phyloP scores from a whole-genome alignment of 352 stramenopile genomes.

The Aphanomyces invadans region DNA sequence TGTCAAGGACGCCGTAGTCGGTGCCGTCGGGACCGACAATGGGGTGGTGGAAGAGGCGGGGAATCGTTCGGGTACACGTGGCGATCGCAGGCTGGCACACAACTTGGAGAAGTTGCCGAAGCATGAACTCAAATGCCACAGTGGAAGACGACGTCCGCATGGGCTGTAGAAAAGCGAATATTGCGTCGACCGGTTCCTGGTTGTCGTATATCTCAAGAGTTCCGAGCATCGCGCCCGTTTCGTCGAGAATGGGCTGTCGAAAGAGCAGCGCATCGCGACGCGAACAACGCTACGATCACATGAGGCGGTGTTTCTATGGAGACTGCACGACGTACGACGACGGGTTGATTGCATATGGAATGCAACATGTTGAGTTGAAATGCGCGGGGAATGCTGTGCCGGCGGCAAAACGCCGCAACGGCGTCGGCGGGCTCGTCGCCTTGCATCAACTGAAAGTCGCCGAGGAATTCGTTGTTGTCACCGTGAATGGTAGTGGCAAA shows the following conservation, averaged over 20 bases:
- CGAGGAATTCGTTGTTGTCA: conserved; percentile 30
- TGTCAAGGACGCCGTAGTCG: conserved; percentile 40
- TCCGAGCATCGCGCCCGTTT: conserved; percentile 31
- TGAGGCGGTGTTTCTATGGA: background rate
- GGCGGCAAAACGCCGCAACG: conserved; percentile 36
- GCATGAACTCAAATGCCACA: conserved; percentile 25
- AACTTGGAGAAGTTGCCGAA: conserved; percentile 36
- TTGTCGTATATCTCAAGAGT: conserved; percentile 61
- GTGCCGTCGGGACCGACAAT: conserved; percentile 31
- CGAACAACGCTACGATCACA: conserved; percentile 28
- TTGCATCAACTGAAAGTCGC: conserved; percentile 44
- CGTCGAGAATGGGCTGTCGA: conserved; percentile 35
- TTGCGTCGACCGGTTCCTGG: conserved; percentile 51
- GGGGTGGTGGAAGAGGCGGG: conserved; percentile 43
- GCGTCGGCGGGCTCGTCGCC: conserved; percentile 43
- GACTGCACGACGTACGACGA: conserved; percentile 21
- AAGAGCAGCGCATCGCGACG: conserved; percentile 39
- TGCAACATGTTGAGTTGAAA: conserved; percentile 34
- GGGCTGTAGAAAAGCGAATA: conserved; percentile 53
- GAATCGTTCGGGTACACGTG: conserved; percentile 36
- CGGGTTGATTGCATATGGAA: conserved; percentile 34
- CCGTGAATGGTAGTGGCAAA: conserved; percentile 37
- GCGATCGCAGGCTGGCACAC: conserved; percentile 30
- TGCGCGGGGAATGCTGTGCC: conserved; percentile 30
- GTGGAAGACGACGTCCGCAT: conserved; percentile 35